A percentile compares a stretch with the other conserved stretches of the same genome.
Evolutionary conservation across 257 asterid species (phyloP).

Genomic region (Solanum corneliomulleri): DNA sequence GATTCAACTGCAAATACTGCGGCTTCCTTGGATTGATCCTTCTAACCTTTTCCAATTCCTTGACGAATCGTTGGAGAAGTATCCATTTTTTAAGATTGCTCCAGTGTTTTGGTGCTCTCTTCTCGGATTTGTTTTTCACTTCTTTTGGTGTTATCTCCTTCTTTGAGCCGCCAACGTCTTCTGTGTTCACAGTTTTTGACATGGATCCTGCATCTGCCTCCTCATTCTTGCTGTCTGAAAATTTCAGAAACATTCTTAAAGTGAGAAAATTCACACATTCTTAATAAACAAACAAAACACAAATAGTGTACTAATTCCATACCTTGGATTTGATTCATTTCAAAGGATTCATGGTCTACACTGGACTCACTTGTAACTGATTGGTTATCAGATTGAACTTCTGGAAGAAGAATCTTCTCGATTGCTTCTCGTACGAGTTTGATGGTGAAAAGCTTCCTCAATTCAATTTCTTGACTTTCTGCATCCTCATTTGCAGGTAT

Average conservation of each 20-base stretch:
- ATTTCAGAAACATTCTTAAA: neutral
- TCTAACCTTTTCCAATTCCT: conserved; percentile 69
- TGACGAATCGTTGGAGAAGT: conserved; percentile 76
- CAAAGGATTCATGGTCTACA: conserved; percentile 28
- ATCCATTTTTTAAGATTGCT: conserved; percentile 93
- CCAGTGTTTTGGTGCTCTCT: conserved; percentile 82
- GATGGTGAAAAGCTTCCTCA: conserved; percentile 58
- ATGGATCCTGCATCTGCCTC: neutral
- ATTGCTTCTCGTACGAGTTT: conserved; percentile 91
- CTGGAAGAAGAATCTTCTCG: conserved; percentile 95
- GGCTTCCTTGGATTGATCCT: conserved; percentile 53
- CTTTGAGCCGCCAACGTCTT: conserved; percentile 1
- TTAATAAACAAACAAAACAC: neutral
- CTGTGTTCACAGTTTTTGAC: neutral
- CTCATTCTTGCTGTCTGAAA: neutral
- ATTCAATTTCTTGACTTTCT: conserved; percentile 47
- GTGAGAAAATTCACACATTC: neutral
- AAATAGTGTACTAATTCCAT: neutral
- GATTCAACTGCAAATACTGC: conserved; percentile 28
- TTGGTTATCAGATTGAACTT: conserved; percentile 72
- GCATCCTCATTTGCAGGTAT: conserved; percentile 17
- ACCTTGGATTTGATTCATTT: conserved; percentile 37
- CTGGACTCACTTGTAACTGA: conserved; percentile 42
- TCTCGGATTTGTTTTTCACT: conserved; percentile 25
- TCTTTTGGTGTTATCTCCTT: conserved; percentile 9